Conservation (phyloP, 169 alveolate species). For the Neospora caninum region DNA sequence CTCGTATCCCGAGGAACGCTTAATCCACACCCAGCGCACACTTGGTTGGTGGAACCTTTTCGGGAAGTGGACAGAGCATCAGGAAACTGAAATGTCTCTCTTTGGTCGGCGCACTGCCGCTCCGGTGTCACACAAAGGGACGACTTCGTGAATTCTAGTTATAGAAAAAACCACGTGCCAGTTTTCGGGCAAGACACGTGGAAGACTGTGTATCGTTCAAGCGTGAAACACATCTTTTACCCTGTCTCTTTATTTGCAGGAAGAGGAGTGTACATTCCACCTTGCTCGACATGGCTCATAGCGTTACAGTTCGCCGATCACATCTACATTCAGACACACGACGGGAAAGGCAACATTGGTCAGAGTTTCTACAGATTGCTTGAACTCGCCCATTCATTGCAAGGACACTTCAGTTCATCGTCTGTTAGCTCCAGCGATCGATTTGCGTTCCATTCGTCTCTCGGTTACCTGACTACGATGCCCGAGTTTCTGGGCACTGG, state of each 20-base stretch:
- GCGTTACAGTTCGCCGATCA: slow-evolving; percentile 24
- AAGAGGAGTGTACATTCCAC: slow-evolving; percentile 25
- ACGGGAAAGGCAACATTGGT: background rate
- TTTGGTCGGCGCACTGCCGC: too few species aligned
- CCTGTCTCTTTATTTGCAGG: background rate
- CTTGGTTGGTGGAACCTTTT: too few species aligned
- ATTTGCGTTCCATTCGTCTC: slow-evolving; percentile 28
- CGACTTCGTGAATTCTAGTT: too few species aligned
- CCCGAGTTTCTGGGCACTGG: slow-evolving; percentile 45
- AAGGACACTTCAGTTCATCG: background rate
- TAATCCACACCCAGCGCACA: too few species aligned
- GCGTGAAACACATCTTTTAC: background rate
- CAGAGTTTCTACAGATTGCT: background rate
- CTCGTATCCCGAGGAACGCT: background rate
- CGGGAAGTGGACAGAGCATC: too few species aligned
- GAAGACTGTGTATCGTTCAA: too few species aligned
- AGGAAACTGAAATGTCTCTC: too few species aligned
- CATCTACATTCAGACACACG: slow-evolving; percentile 34
- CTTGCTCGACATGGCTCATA: slow-evolving; percentile 15
- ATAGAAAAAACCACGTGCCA: too few species aligned
- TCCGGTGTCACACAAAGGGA: too few species aligned
- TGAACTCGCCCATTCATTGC: slow-evolving; percentile 21
- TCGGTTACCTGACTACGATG: slow-evolving; percentile 33
- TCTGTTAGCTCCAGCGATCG: background rate
- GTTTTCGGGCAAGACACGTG: too few species aligned